Percentiles rank a stretch among this genome's conserved stretches.
Evolutionary conservation across 176 grass and related monocot species (phyloP).

Genomic region (Musa acuminata): DNA sequence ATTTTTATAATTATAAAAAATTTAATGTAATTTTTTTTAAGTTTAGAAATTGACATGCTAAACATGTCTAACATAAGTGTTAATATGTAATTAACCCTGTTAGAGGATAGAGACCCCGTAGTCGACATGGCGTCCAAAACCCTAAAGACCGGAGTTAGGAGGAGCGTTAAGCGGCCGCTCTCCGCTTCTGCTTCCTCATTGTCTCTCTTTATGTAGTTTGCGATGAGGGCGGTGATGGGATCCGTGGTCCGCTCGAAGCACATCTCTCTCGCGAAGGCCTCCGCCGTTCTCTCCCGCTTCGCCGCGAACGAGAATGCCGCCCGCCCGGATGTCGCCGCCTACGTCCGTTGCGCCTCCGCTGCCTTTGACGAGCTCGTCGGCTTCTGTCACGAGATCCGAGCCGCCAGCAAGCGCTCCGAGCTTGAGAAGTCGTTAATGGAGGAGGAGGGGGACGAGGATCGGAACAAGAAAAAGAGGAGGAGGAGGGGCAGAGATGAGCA

Average conservation of each 20-base stretch:
- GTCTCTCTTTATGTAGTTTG: background rate
- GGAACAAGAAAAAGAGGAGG: background rate
- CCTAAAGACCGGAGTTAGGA: too few species aligned
- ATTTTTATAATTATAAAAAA: too few species aligned
- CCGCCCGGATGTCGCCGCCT: conserved; percentile 16
- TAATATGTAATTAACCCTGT: too few species aligned
- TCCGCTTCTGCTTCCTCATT: background rate
- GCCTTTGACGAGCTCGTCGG: conserved; percentile 27
- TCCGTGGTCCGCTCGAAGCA: conserved; percentile 13
- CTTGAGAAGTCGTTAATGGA: background rate
- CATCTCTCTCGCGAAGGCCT: conserved; percentile 18
- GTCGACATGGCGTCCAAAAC: too few species aligned
- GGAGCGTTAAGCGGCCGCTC: background rate
- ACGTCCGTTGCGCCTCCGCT: conserved; percentile 21
- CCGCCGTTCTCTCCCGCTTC: conserved; percentile 19
- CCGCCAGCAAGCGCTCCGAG: background rate
- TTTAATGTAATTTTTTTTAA: too few species aligned
- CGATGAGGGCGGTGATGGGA: conserved; percentile 30
- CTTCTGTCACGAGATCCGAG: conserved; percentile 15
- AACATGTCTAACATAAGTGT: too few species aligned
- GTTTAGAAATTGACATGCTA: too few species aligned
- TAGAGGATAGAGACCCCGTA: too few species aligned
- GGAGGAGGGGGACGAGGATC: background rate
- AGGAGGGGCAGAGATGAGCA: background rate
- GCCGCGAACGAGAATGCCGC: conserved; percentile 17